Evolutionary conservation across 129 eudicot species (phyloP).

Genomic region (Heracleum sosnowskyi): DNA sequence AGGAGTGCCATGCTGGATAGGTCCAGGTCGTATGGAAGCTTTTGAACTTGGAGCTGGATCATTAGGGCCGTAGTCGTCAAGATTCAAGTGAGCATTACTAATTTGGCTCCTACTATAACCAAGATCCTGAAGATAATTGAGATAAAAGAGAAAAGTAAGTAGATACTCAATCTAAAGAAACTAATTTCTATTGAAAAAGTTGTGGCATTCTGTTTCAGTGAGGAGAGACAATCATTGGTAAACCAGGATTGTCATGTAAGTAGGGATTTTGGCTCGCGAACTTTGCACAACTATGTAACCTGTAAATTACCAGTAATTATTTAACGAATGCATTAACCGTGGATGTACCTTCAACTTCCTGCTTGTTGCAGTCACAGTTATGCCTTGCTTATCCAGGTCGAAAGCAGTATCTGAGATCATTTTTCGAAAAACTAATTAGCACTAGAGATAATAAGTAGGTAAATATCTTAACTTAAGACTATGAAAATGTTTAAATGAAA

Average conservation of each 20-base stretch:
- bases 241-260: not conserved
- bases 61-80: slow-evolving; percentile 54
- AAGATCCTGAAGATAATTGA: slow-evolving; percentile 18
- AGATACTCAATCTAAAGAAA: not conserved
- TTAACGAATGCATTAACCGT: not conserved
- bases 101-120: slow-evolving; percentile 7
- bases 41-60: slow-evolving; percentile 74
- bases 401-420: slow-evolving; percentile 19
- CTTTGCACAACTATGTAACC: not conserved
- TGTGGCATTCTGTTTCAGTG: not conserved
- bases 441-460: not conserved
- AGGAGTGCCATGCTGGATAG: slow-evolving; percentile 73
- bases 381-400: slow-evolving; percentile 7
- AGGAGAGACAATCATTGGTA: not conserved
- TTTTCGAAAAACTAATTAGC: not conserved
- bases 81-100: slow-evolving; percentile 16
- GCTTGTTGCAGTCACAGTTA: slow-evolving; percentile 16
- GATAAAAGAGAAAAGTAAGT: not conserved
- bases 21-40: slow-evolving; percentile 60
- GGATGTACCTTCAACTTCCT: slow-evolving; percentile 53
- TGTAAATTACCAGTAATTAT: not conserved
- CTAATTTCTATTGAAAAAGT: not conserved
- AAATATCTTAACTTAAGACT: too few relatives aligned
- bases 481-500: too few relatives aligned
- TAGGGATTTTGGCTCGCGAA: not conserved